Conservation (phyloP, 2,329 filamentous ascomycete genomes). For the Teratosphaeria viscida region DNA sequence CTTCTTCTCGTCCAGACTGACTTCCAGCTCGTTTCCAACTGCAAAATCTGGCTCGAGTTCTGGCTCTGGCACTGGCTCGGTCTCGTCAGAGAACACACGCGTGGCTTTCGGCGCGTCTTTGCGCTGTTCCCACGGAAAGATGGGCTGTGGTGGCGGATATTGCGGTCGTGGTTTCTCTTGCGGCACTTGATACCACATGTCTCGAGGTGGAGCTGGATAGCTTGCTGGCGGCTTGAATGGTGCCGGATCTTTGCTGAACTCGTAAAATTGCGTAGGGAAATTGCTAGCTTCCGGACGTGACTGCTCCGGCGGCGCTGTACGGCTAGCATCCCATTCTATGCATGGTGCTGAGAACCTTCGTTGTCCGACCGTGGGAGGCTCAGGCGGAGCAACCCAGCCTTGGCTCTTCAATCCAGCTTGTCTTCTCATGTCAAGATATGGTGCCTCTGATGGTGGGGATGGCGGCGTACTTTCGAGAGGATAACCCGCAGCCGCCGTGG, state of each 20-base stretch:
- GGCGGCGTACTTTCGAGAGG: slow-evolving; percentile 15
- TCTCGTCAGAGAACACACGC: slow-evolving; percentile 53
- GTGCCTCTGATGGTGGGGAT: slow-evolving; percentile 29
- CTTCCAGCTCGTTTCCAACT: slow-evolving; percentile 20
- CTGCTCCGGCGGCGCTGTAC: slow-evolving; percentile 48
- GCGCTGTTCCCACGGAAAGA: slow-evolving; percentile 85
- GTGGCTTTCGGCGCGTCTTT: slow-evolving; percentile 48
- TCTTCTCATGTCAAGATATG: slow-evolving; percentile 34
- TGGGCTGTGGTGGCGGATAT: slow-evolving; percentile 48
- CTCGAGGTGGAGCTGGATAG: slow-evolving; percentile 73
- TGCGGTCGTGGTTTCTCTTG: slow-evolving; percentile 44
- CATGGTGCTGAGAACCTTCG: slow-evolving; percentile 47
- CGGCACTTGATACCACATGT: slow-evolving; percentile 84
- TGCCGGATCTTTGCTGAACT: slow-evolving; percentile 66
- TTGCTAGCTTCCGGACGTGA: slow-evolving; percentile 78
- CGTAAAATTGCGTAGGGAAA: slow-evolving; percentile 68
- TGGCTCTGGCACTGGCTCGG: slow-evolving; percentile 23
- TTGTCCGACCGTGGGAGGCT: slow-evolving; percentile 34
- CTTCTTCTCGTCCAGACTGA: slow-evolving; percentile 11
- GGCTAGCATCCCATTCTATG: slow-evolving; percentile 52
- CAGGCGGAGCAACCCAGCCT: slow-evolving; percentile 30
- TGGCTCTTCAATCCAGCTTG: slow-evolving; percentile 34
- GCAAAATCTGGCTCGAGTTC: slow-evolving; percentile 6
- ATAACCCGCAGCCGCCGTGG: slow-evolving; percentile 13
- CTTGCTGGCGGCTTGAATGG: slow-evolving; percentile 66